phyloP scores from a whole-genome alignment of 345 rosid species.

The Populus tremula region DNA sequence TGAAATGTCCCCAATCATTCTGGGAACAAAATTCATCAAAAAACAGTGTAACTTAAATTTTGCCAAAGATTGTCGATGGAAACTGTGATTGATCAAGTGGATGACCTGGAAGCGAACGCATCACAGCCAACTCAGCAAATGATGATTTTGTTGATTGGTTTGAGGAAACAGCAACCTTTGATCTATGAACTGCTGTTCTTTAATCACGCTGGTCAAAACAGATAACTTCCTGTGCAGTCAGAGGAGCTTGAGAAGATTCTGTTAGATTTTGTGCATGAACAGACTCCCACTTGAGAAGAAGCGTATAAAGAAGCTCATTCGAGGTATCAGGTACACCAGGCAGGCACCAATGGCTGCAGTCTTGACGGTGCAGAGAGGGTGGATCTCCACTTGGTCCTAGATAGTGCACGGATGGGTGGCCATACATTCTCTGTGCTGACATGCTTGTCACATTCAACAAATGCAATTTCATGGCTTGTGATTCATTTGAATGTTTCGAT shows the following conservation, averaged over 20 bases:
- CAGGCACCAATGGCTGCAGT: conserved; percentile 96
- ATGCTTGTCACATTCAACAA: conserved; percentile 67
- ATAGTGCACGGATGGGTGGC: conserved; percentile 78
- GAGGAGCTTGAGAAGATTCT: conserved; percentile 14
- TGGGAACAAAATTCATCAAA: not conserved
- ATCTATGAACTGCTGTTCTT: not conserved
- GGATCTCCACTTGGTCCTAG: conserved; percentile 48
- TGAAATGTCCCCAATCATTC: not conserved
- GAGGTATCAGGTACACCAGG: conserved; percentile 94
- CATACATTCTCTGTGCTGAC: conserved; percentile 76
- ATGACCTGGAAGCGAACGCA: not conserved
- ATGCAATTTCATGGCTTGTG: conserved; percentile 25
- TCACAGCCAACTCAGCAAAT: not conserved
- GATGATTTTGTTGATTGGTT: not conserved
- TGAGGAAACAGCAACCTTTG: not conserved
- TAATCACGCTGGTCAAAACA: not conserved
- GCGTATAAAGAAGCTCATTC: conserved; percentile 76
- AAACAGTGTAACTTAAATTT: not conserved
- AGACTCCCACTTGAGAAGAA: conserved; percentile 31
- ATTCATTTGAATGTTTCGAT: conserved; percentile 31
- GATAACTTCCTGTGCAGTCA: not conserved
- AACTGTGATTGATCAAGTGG: not conserved
- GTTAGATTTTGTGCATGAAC: conserved; percentile 2
- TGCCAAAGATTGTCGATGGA: not conserved
- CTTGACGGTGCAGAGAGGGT: conserved; percentile 68